Percentiles rank a stretch among this genome's conserved stretches.
Evolutionary conservation across 2,329 filamentous ascomycete genomes (phyloP).

Genomic region (Aureobasidium zeae): DNA sequence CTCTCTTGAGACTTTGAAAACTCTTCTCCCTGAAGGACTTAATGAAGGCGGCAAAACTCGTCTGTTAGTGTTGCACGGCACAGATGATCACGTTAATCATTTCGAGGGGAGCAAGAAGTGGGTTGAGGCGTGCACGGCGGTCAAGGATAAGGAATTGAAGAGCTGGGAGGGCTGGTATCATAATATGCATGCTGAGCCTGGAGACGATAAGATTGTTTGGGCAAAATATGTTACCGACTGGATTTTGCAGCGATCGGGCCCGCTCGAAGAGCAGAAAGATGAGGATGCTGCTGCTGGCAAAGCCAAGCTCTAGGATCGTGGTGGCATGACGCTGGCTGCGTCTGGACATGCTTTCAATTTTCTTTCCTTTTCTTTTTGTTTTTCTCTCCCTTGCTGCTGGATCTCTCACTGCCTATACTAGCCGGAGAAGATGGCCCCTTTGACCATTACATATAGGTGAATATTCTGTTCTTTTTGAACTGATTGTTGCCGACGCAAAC

Average conservation of each 20-base stretch:
- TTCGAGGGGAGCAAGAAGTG: constrained; percentile 57
- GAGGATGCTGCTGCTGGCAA: no score
- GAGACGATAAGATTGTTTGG: constrained; percentile 28
- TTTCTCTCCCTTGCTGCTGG: no score
- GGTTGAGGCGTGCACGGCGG: constrained; percentile 46
- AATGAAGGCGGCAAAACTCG: constrained; percentile 49
- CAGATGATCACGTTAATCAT: constrained; percentile 60
- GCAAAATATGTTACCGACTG: constrained; percentile 27
- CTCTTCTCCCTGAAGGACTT: constrained; percentile 34
- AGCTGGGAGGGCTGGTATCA: constrained; percentile 72
- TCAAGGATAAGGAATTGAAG: constrained; percentile 62
- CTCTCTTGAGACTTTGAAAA: constrained; percentile 48
- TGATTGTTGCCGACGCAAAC: no score
- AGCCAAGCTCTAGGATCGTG: no score
- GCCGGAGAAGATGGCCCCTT: no score
- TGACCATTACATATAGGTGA: no score
- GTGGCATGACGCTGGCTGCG: no score
- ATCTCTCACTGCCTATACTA: no score
- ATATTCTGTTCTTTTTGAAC: no score
- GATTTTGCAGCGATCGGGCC: constrained; percentile 23
- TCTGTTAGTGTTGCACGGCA: constrained; percentile 68
- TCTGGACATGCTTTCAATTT: no score
- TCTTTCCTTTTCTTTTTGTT: no score
- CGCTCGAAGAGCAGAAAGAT: no score
- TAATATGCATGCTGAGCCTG: constrained; percentile 41